Conservation (phyloP, 805 yeast genomes). For the Ogataea sp. region DNA sequence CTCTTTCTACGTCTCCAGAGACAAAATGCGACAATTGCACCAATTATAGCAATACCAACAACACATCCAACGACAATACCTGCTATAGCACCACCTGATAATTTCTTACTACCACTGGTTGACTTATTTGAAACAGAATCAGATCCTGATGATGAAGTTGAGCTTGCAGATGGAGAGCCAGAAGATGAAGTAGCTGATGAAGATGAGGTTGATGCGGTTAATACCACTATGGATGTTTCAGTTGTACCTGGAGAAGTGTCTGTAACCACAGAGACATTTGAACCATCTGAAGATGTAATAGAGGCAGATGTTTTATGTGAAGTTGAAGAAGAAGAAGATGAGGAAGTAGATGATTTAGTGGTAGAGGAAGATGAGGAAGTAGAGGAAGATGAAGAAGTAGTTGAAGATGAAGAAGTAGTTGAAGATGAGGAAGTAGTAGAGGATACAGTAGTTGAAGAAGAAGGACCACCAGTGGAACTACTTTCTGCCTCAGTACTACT, state of each 20-base stretch:
- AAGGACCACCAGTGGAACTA: conserved; percentile 8
- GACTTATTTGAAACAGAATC: conserved; percentile 1
- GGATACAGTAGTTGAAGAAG: conserved; percentile 7
- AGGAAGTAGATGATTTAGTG: conserved; percentile 6
- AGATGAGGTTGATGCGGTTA: conserved; percentile 18
- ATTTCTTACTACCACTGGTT: conserved; percentile 2
- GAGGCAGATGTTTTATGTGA: conserved; percentile 2
- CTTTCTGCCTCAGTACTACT: conserved; percentile 15
- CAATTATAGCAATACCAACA: conserved; percentile 14
- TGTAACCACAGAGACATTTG: conserved; percentile 2
- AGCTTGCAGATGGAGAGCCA: conserved; percentile 8
- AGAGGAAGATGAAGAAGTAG: conserved; percentile 6
- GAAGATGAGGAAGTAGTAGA: conserved; percentile 9
- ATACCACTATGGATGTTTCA: conserved; percentile 14
- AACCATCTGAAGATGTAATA: conserved; percentile 1
- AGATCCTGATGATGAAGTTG: conserved; percentile 5
- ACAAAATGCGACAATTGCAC: conserved; percentile 11
- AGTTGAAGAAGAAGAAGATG: background rate
- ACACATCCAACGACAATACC: conserved; percentile 27
- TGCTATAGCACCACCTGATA: conserved; percentile 26
- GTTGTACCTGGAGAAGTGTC: conserved; percentile 16
- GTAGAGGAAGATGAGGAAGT: conserved; percentile 7
- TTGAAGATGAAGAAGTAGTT: conserved; percentile 6
- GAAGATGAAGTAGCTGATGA: conserved; percentile 5
- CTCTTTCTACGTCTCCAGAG: conserved; percentile 14